Evolutionary conservation across 208 protist species (phyloP).

Genomic region (Leishmania guyanensis): DNA sequence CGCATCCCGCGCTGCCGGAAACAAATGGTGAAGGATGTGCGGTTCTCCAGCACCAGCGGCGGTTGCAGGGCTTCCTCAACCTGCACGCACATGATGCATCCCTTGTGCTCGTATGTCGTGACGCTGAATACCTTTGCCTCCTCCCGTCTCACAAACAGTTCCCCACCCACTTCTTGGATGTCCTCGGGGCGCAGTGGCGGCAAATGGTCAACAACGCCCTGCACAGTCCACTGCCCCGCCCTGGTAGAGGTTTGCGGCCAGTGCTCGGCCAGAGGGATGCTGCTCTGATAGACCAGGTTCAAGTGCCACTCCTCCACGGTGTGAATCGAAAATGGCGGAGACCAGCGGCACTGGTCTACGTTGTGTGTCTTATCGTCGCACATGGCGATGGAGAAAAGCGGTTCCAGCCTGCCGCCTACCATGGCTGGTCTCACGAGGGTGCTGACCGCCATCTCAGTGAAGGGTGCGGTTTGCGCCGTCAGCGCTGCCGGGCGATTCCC

Average conservation of each 20-base stretch:
- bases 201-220: conserved; percentile 19
- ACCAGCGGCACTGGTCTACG: conserved; percentile 44
- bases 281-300: conserved; percentile 50
- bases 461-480: not conserved
- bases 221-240: not conserved
- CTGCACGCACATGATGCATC: conserved; percentile 61
- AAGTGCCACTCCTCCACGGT: conserved; percentile 48
- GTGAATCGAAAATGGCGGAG: conserved; percentile 46
- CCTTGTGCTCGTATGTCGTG: conserved; percentile 26
- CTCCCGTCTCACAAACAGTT: conserved; percentile 40
- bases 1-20: conserved; percentile 47
- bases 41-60: conserved; percentile 79
- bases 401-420: conserved; percentile 8
- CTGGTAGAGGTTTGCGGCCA: conserved; percentile 36
- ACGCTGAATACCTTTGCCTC: conserved; percentile 58
- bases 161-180: conserved; percentile 38
- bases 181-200: conserved; percentile 50
- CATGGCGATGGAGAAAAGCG: conserved; percentile 17
- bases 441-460: not conserved
- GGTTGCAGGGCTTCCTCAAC: conserved; percentile 49
- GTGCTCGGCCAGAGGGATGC: conserved; percentile 39
- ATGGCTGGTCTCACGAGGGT: conserved; percentile 1
- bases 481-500: not conserved
- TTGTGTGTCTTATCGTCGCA: conserved; percentile 20
- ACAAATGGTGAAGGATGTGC: conserved; percentile 55